phyloP scores from a whole-genome alignment of 306 rosid species.

The Abrus precatorius region DNA sequence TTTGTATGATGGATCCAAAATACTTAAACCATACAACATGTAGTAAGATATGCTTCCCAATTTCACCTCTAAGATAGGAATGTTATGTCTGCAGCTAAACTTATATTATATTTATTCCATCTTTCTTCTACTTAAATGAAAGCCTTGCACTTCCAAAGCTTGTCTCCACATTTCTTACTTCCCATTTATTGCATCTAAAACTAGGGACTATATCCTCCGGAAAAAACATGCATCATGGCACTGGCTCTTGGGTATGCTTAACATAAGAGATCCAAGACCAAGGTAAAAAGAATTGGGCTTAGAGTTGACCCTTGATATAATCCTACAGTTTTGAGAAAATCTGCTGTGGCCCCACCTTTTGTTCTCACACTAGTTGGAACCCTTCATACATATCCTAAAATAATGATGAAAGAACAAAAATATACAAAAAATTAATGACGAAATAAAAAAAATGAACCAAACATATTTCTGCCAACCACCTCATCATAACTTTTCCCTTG shows the following conservation, averaged over 20 bases:
- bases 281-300: neutral
- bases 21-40: neutral
- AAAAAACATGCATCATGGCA: neutral
- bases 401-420: constrained; percentile 9
- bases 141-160: neutral
- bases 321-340: neutral
- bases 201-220: neutral
- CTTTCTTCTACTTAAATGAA: neutral
- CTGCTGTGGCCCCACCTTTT: neutral
- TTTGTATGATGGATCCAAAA: neutral
- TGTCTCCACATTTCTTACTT: neutral
- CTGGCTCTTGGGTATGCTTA: neutral
- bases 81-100: neutral
- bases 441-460: neutral
- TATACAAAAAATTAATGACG: neutral
- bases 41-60: neutral
- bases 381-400: neutral
- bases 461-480: constrained; percentile 57
- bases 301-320: neutral
- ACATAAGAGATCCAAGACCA: neutral
- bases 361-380: neutral
- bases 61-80: neutral
- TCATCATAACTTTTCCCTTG: constrained; percentile 90
- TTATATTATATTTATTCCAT: neutral
- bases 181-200: neutral